Percentiles rank a stretch among this genome's conserved stretches.
These are phyloP conservation scores for Endocarpon pusillum DNA, from an alignment of 495 filamentous ascomycete species.

Conservation along the genomic window DNA sequence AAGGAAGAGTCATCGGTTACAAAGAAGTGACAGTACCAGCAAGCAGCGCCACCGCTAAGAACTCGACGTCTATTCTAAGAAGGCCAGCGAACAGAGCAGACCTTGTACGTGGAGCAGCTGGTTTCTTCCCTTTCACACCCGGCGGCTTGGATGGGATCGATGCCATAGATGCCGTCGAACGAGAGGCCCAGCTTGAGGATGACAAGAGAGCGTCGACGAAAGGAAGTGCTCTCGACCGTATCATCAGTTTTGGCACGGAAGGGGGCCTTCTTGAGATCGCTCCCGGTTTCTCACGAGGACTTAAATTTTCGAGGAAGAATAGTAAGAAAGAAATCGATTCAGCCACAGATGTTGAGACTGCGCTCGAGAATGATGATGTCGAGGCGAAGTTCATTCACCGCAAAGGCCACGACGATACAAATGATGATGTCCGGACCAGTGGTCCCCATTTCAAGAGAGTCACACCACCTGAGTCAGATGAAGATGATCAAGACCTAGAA, in stretches of 20 bases:
- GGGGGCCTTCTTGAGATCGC: conserved; percentile 67
- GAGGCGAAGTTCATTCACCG: conserved; percentile 7
- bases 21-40: conserved; percentile 88
- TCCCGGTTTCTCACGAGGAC: conserved; percentile 66
- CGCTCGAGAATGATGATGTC: conserved; percentile 50
- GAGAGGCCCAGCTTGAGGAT: conserved; percentile 32
- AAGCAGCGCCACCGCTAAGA: conserved; percentile 81
- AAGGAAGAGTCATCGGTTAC: conserved; percentile 87
- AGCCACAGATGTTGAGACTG: conserved; percentile 56
- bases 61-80: conserved; percentile 77
- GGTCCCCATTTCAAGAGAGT: conserved; percentile 16
- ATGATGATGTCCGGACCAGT: conserved; percentile 19
- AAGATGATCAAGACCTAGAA: conserved; percentile 49
- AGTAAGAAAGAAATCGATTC: conserved; percentile 35
- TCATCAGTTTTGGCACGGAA: conserved; percentile 64
- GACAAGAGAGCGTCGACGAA: conserved; percentile 26
- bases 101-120: conserved; percentile 86
- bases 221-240: conserved; percentile 43
- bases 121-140: conserved; percentile 90
- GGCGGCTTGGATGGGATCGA: conserved; percentile 83
- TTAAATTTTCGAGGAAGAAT: conserved; percentile 52
- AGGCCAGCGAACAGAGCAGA: conserved; percentile 80
- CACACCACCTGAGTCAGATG: conserved; percentile 33
- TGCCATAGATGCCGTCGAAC: conserved; percentile 58
- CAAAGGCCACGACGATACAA: conserved; percentile 11